Base-by-base conservation (phyloP, 164 flowering plant species). In the grape (Vitis vinifera) region DNA sequence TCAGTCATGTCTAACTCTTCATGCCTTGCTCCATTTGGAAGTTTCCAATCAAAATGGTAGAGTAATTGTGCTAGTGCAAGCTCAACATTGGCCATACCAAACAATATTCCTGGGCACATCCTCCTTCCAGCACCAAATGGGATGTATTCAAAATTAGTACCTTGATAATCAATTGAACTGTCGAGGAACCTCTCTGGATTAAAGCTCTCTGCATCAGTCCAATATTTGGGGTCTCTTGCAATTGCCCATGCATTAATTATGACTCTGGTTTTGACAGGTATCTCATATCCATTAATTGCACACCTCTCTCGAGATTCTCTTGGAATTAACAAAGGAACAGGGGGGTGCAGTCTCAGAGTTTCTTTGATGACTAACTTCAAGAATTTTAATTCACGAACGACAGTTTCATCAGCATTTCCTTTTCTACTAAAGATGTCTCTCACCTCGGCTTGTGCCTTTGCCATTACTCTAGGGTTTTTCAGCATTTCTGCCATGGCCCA, bases 401-500 rank as follows among this genome's bases (percentile, higher is more conserved):
- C 61, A 1, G 56, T 53, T 53, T 56, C 59, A 17, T 56, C 29
- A 17, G 19, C 29, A 8, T 56, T 19, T 56, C 59, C 59, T 56
- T 48, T 48, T 9, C 53, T 17, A 8, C 68, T 3, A 23, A 68
- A 56, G 14, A 58, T 59, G 15, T 19, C 13, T 63, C 76, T 68
- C 9, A 68, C 68, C 57, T 68, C 68, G 0, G 72, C 27, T 55
- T 73, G 76, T 56, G 68, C 76, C 52, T 66, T 68, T 57, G 62
- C 30, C 55, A 62, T 51, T 31, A 31, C 44, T 31, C 7, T 2
- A 4, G 44, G 44, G 44, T 31, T 31, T 31, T 2, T 31, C 7
- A 73, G 15, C 71, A 73, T 27, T 68, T 73, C 76, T n/a, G 68
- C 48, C 71, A 73, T 63, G 16, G 76, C 72, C 76, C 76, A 73